phyloP scores from a whole-genome alignment of 2,329 filamentous ascomycete genomes.

The Macrophomina tecta region DNA sequence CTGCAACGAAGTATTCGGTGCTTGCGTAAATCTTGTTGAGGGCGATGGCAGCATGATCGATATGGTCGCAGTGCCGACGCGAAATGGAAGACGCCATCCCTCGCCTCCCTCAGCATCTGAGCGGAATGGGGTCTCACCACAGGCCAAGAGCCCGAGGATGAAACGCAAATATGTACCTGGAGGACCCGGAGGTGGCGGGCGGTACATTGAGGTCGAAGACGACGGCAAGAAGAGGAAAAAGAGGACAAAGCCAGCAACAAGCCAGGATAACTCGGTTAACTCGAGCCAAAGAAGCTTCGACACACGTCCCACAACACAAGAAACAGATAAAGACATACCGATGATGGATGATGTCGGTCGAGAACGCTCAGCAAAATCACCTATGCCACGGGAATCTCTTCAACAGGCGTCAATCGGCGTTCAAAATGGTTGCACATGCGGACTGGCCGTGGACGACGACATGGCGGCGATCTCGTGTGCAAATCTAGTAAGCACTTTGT shows the following conservation, averaged over 20 bases:
- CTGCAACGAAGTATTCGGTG: conserved; percentile 32
- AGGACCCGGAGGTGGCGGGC: conserved; percentile 11
- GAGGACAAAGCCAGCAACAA: not conserved
- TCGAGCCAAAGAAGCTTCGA: not conserved
- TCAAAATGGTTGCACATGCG: conserved; percentile 28
- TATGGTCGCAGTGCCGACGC: not conserved
- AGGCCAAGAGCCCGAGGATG: not conserved
- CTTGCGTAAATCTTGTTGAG: conserved; percentile 30
- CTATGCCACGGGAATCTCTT: not conserved
- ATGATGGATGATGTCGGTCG: conserved; percentile 17
- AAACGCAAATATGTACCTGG: conserved; percentile 12
- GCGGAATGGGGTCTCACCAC: not conserved
- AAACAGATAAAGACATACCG: conserved; percentile 13
- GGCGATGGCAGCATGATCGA: conserved; percentile 3
- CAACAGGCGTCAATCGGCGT: conserved; percentile 1
- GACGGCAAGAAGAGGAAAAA: conserved; percentile 3
- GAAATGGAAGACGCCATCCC: not conserved
- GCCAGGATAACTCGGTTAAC: not conserved
- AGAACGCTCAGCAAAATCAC: conserved; percentile 1
- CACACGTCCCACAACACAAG: not conserved
- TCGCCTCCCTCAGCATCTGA: not conserved
- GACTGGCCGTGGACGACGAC: conserved; percentile 24
- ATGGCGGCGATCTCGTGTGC: conserved; percentile 28
- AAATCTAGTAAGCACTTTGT: conserved; percentile 27
- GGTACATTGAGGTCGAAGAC: not conserved